Base-by-base conservation (phyloP, 345 rosid genomes). In the Tarenaya hassleriana region DNA sequence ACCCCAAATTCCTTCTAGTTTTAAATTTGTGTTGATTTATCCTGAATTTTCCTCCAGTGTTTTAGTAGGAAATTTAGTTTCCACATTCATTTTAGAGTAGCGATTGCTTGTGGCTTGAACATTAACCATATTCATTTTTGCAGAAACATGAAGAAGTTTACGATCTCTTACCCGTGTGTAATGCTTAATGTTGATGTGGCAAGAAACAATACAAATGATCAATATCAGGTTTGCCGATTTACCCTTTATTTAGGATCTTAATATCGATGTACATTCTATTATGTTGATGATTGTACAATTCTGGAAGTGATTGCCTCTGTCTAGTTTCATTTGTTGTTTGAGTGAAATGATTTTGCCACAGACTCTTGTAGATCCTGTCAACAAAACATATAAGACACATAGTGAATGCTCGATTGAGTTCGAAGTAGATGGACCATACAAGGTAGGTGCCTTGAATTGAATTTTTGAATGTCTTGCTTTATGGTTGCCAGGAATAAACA, bases 351-450 rank as follows among this genome's bases (percentile, higher is more conserved):
- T 66, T 61, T 24, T 52, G 60, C 34, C 43, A 49, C 79, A 90
- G 98, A 87, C 90, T 16, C 96, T 91, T 21, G 66, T 54, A 18
- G 92, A 91, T 76, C 86, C 88, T 44, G 47, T 82, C 69, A 72
- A 66, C 61, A 91, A 91, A 70, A 77, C 73, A 41, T 91, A 91
- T 64, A 60, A 71, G 59, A 78, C 83, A 24, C 89, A 75, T 50
- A 91, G 96, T 56, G 98, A 91, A 76, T 91, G 98, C 76, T 91
- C 98, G 47, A 91, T 91, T 72, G 96, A 91, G 69, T 91, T 91
- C 72, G 98, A 91, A 79, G 98, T 91, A 65, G 98, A 91, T 79
- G 98, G 98, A 62, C 98, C 96, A 31, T 91, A 91, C 81, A 91
- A 91, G 98, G 97, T 86, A 82, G 64, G 56, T 10, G 41, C 16